Evolutionary conservation across 108 stramenopile genomes (phyloP).

Genomic region (Cyclotella baltica): DNA sequence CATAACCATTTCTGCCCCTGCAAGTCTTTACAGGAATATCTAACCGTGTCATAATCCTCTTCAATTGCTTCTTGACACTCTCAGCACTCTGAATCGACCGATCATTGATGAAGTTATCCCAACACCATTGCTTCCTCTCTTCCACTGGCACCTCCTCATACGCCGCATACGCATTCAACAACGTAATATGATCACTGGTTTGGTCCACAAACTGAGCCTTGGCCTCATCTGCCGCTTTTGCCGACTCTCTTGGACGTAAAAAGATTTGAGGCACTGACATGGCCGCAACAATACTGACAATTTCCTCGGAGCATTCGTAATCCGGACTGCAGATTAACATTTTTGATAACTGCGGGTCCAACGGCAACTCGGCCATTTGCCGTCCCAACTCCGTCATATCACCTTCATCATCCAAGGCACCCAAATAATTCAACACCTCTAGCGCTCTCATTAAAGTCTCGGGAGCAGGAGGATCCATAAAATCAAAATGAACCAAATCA

Average conservation of each 20-base stretch:
- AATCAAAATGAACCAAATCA: slow-evolving; percentile 99
- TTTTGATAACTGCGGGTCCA: slow-evolving; percentile 93
- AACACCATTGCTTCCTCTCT: slow-evolving; percentile 96
- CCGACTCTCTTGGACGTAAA: slow-evolving; percentile 94
- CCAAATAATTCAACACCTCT: slow-evolving; percentile 97
- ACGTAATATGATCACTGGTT: slow-evolving; percentile 97
- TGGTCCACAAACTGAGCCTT: slow-evolving; percentile 97
- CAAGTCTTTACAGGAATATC: slow-evolving; percentile 90
- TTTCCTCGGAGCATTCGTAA: slow-evolving; percentile 96
- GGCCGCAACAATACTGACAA: slow-evolving; percentile 95
- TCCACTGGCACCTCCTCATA: slow-evolving; percentile 85
- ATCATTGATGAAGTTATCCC: slow-evolving; percentile 97
- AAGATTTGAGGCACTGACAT: slow-evolving; percentile 97
- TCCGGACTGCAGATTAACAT: slow-evolving; percentile 95
- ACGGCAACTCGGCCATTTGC: slow-evolving; percentile 97
- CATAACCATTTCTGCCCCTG: slow-evolving; percentile 76
- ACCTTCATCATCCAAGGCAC: slow-evolving; percentile 98
- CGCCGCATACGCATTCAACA: slow-evolving; percentile 95
- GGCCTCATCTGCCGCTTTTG: slow-evolving; percentile 96
- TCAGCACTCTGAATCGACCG: slow-evolving; percentile 92
- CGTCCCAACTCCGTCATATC: slow-evolving; percentile 95
- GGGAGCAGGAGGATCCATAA: slow-evolving; percentile 99
- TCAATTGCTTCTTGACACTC: slow-evolving; percentile 92
- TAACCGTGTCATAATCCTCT: slow-evolving; percentile 89
- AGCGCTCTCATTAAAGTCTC: slow-evolving; percentile 99